Percentiles rank a stretch among this genome's conserved stretches.
These are phyloP conservation scores for Hericium erinaceus DNA, from an alignment of 768 basidiomycete species.

Conservation along the genomic window DNA sequence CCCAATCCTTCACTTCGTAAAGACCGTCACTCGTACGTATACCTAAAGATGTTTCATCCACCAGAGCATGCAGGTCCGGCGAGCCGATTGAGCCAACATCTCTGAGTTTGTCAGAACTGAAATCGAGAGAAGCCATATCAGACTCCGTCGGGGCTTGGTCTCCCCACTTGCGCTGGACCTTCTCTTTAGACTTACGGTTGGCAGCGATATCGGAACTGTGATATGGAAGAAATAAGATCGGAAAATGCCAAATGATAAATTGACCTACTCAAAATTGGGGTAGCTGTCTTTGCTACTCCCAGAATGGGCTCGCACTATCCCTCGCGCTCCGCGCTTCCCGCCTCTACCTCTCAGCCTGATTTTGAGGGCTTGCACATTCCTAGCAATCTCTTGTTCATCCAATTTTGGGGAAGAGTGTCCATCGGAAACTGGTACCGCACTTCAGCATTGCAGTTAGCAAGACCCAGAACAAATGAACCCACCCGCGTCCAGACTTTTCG, in stretches of 20 bases:
- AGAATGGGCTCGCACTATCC: constrained; percentile 36
- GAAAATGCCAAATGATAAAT: too few species aligned
- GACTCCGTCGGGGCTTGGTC: constrained; percentile 68
- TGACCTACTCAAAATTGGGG: constrained; percentile 62
- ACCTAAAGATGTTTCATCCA: constrained; percentile 69
- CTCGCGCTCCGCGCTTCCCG: constrained; percentile 45
- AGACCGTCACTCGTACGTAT: constrained; percentile 61
- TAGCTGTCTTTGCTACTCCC: constrained; percentile 53
- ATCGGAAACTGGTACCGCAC: constrained; percentile 31
- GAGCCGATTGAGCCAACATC: constrained; percentile 19
- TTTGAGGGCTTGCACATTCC: constrained; percentile 88
- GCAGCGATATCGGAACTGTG: constrained; percentile 48
- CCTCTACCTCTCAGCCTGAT: constrained; percentile 72
- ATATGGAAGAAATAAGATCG: neutral
- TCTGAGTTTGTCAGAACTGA: constrained; percentile 49
- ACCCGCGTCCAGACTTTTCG: constrained; percentile 57
- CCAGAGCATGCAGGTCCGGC: constrained; percentile 48
- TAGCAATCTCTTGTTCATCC: constrained; percentile 86
- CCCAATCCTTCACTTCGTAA: constrained; percentile 80
- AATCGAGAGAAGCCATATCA: constrained; percentile 93
- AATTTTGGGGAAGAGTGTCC: constrained; percentile 41
- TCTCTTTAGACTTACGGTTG: constrained; percentile 46
- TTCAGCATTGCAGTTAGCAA: neutral
- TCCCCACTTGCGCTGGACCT: constrained; percentile 86
- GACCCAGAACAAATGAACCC: constrained; percentile 13